A percentile compares a stretch with the other conserved stretches of the same genome.
These are phyloP conservation scores for Sarocladium kiliense DNA, from an alignment of 2,329 filamentous ascomycete species.

Conservation along the genomic window DNA sequence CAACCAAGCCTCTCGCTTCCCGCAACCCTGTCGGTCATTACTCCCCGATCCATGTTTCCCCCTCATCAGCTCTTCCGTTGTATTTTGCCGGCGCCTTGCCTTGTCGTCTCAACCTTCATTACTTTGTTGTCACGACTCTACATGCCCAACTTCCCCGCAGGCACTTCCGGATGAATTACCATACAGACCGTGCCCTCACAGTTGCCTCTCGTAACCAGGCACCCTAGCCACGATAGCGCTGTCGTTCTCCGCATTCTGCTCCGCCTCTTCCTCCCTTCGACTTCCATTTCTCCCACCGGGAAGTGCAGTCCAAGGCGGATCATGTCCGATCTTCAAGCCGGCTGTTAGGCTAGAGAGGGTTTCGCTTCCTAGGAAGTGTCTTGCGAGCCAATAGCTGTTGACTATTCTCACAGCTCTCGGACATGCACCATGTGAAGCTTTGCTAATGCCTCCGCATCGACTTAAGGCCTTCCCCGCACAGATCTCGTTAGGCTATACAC, in stretches of 20 bases:
- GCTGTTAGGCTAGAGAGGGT: background rate
- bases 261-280: background rate
- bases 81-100: constrained; percentile 3
- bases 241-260: background rate
- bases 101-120: background rate
- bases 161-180: too few relatives aligned
- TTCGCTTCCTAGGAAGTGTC: background rate
- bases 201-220: too few relatives aligned
- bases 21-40: background rate
- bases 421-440: background rate
- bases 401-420: background rate
- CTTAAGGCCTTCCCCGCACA: background rate
- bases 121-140: background rate
- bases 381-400: background rate
- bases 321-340: background rate
- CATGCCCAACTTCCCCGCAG: background rate
- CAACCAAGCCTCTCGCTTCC: background rate
- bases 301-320: background rate
- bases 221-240: too few relatives aligned
- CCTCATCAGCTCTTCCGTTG: background rate
- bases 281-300: background rate
- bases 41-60: background rate
- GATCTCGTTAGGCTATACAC: background rate
- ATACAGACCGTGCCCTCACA: too few relatives aligned
- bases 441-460: background rate